Evolutionary conservation across 1,284 basidiomycete species (phyloP).

Genomic region (Lignosus rhinocerotis): DNA sequence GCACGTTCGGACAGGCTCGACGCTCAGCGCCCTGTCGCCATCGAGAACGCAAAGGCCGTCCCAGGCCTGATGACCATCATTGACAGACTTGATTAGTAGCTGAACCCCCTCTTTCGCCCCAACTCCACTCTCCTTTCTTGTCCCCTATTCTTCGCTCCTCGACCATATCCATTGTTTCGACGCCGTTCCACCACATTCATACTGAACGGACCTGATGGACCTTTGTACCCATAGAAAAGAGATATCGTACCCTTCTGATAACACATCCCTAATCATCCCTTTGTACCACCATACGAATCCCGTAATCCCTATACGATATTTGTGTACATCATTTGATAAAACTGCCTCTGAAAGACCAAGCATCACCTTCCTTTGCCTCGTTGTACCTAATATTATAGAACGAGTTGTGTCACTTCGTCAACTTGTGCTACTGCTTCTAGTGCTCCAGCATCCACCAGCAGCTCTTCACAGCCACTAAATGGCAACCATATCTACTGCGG

Average conservation of each 20-base stretch:
- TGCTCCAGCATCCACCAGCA: too few relatives aligned
- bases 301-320: slow-evolving; percentile 8
- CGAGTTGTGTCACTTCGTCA: too few relatives aligned
- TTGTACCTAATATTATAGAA: slow-evolving; percentile 8
- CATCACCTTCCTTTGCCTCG: slow-evolving; percentile 6
- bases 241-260: slow-evolving; percentile 8
- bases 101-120: background rate
- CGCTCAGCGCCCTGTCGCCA: slow-evolving; percentile 35
- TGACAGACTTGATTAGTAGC: slow-evolving; percentile 19
- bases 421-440: too few relatives aligned
- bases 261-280: slow-evolving; percentile 14
- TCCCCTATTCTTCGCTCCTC: background rate
- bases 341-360: background rate
- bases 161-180: background rate
- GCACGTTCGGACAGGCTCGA: slow-evolving; percentile 34
- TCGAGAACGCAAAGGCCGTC: slow-evolving; percentile 34
- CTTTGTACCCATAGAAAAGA: slow-evolving; percentile 11
- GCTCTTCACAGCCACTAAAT: too few relatives aligned
- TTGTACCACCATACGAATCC: slow-evolving; percentile 13
- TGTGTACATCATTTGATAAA: slow-evolving; percentile 10
- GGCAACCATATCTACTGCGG: too few relatives aligned
- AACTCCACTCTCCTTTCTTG: background rate
- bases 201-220: slow-evolving; percentile 11
- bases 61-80: slow-evolving; percentile 41
- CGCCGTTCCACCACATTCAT: background rate